Base-by-base conservation (phyloP, 352 stramenopile species). In the Globisporangium apiculatum region DNA sequence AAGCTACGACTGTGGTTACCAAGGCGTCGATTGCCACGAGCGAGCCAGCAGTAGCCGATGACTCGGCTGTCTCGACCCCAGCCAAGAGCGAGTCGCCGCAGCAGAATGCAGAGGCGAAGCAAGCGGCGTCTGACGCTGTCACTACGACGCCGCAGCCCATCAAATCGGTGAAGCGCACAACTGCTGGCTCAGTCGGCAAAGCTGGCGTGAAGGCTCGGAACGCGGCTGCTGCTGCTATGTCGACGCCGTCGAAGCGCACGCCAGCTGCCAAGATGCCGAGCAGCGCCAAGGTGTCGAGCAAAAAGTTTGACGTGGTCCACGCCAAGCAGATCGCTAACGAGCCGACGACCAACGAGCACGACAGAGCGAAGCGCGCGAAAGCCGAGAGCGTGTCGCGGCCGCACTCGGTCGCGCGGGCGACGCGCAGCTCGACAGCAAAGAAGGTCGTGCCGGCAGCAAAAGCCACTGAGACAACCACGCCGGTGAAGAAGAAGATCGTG, bases 281-380 rank as follows among this genome's bases (percentile, higher is more conserved):
- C 52, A 41, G 37, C 24, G 35, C 46, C 2, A 64, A 64, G 17
- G 58, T 54, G 31, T 50, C 58, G 15, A 54, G 51, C 14, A 64
- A 64, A 46, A 60, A 57, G 35, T 53, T 65, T 35, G 59, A 65
- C 11, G 53, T 48, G 48, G 31, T 65, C 15, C 60, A 57, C 17
- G 60, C 53, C 3, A 65, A 65, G 48, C 47, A 56, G 38, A 14
- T 65, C 12, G 46, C 52, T 12, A 59, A 60, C 36, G 53, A 60
- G 37, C 59, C 53, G 37, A 60, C 59, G 36, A 51, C 57, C 41
- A 48, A 57, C 35, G 59, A 65, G 12, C 38, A 51, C 17, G 53
- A 65, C 38, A 51, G 55, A 41, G 48, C 59, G 17, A 65, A 60
- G 59, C 49, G 51, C 36, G 24, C 53, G 15, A 65, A 65, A 48